Base-by-base conservation (phyloP, 352 stramenopile genomes). In the Globisporangium rhizosaccharum region DNA sequence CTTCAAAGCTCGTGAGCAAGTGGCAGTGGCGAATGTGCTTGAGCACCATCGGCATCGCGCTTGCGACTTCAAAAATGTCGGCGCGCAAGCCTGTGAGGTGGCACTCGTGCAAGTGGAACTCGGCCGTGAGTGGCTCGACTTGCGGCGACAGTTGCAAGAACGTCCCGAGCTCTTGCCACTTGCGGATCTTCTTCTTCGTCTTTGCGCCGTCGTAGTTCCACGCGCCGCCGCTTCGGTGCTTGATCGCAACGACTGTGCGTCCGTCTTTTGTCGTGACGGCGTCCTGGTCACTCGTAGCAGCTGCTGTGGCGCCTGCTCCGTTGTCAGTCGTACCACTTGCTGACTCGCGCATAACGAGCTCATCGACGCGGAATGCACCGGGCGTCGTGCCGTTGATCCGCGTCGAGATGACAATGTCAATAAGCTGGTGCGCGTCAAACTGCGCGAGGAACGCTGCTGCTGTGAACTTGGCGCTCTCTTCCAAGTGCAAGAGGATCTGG, bases 31-130 rank as follows among this genome's bases (percentile, higher is more conserved):
- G 81, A 30, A 96, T 66, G 64, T 91, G 86, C 68, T 92, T 91
- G 20, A 94, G 68, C 47, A 92, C 70, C 82, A 96, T 89, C 18
- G 86, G 85, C 77, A 96, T 89, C n/a, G 79, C 81, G 28, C 72
- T 85, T 15, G 72, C 81, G n/a, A 91, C 51, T 57, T 96, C 86
- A 44, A 93, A 92, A 2, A 96, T 70, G 50, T 96, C 86, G 18
- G 81, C 65, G 0, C 83, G 82, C 39, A 96, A 62, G 18, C 86
- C 86, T 0, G 84, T 94, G 49, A 94, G 65, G 50, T 92, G 74
- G 33, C 79, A 89, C 48, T 87, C 68, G 17, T 60, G 45, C 0
- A 75, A 69, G 26, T 65, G 69, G 2, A 92, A 63, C 42, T 78
- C 47, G 56, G 87, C 61, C 0, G 46, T 74, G 26, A 76, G 58